A percentile compares a stretch with the other conserved stretches of the same genome.
These are phyloP conservation scores for Hymenochaete sp. DNA, from an alignment of 1,284 basidiomycete species.

Conservation along the genomic window DNA sequence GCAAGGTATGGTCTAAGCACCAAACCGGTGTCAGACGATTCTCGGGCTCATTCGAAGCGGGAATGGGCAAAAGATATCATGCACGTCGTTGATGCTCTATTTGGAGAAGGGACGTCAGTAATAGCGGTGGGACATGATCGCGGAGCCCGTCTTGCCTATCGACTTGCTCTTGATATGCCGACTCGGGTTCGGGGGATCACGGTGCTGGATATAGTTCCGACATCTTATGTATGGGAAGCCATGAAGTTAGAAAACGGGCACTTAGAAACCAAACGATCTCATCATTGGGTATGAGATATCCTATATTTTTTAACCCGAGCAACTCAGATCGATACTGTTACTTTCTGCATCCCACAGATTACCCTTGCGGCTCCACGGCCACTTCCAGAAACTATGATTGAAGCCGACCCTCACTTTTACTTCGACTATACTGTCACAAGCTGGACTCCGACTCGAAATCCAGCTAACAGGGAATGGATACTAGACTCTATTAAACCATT, in stretches of 20 bases:
- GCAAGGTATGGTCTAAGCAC: conserved; percentile 23
- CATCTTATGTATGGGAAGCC: conserved; percentile 21
- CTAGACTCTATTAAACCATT: conserved; percentile 21
- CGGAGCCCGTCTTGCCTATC: conserved; percentile 24
- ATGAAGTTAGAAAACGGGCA: conserved; percentile 21
- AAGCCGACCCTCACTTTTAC: conserved; percentile 20
- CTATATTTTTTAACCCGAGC: not conserved
- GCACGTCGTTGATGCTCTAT: conserved; percentile 20
- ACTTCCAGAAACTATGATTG: conserved; percentile 23
- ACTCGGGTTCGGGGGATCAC: conserved; percentile 20
- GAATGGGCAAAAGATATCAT: conserved; percentile 23
- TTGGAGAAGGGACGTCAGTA: conserved; percentile 14
- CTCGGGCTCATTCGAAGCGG: conserved; percentile 22
- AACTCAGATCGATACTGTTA: not conserved
- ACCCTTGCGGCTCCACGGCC: conserved; percentile 24
- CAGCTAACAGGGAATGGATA: conserved; percentile 18
- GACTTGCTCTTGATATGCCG: conserved; percentile 22
- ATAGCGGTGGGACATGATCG: conserved; percentile 25
- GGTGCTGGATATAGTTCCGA: conserved; percentile 25
- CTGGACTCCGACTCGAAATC: conserved; percentile 19
- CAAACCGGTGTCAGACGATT: conserved; percentile 21
- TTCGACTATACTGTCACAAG: conserved; percentile 18
- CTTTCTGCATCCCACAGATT: conserved; percentile 18
- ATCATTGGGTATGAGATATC: conserved; percentile 21
- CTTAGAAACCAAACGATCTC: conserved; percentile 20